Conservation (phyloP, 352 stramenopile species). For the Globisporangium echinulatum region DNA sequence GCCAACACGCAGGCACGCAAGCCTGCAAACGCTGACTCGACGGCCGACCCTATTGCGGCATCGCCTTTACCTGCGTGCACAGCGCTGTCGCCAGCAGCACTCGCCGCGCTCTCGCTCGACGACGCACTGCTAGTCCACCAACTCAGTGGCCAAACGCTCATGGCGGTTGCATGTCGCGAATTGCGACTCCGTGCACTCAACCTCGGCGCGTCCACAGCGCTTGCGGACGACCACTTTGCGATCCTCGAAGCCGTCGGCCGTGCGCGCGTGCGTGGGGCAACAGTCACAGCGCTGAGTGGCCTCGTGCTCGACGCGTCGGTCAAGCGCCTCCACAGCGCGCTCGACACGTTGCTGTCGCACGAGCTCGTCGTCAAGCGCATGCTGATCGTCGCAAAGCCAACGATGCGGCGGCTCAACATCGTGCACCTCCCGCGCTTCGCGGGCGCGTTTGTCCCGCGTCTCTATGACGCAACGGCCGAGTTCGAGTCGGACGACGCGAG, state of each 20-base stretch:
- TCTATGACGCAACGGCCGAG: constrained; percentile 63
- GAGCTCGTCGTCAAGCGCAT: constrained; percentile 75
- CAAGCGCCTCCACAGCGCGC: constrained; percentile 68
- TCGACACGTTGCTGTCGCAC: constrained; percentile 78
- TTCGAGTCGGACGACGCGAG: constrained; percentile 82
- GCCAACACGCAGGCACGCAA: background rate
- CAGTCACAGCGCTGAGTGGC: constrained; percentile 36
- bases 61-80: too few species aligned
- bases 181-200: constrained; percentile 48
- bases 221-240: constrained; percentile 48
- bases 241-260: constrained; percentile 64
- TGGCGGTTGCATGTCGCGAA: background rate
- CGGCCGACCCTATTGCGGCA: too few species aligned
- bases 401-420: constrained; percentile 70
- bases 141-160: background rate
- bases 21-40: background rate
- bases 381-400: constrained; percentile 60
- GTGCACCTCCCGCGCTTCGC: constrained; percentile 75
- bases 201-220: constrained; percentile 49
- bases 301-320: constrained; percentile 34
- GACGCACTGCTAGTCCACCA: constrained; percentile 3
- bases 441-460: constrained; percentile 40
- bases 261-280: constrained; percentile 42
- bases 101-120: constrained; percentile 5
- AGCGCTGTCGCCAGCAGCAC: too few species aligned